A percentile compares a stretch with the other conserved stretches of the same genome.
phyloP scores from a whole-genome alignment of 805 yeast species.

The Candida stauntonica region DNA sequence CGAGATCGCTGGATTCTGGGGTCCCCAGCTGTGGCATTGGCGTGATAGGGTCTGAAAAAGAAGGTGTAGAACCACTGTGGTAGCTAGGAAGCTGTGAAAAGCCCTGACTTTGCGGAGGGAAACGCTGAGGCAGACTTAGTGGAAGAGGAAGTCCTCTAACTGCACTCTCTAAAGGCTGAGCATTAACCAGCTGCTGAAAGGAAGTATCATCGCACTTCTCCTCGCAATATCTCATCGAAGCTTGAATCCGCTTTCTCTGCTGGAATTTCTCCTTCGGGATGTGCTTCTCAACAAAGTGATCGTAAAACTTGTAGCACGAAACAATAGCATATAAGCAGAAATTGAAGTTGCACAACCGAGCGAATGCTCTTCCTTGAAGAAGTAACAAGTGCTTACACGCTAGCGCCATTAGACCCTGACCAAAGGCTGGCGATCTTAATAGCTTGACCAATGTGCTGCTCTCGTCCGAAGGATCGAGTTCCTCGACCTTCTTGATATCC shows the following conservation, averaged over 20 bases:
- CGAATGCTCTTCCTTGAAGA: conserved; percentile 9
- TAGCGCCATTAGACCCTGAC: conserved; percentile 10
- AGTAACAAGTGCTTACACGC: conserved; percentile 13
- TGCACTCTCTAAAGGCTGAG: conserved; percentile 1
- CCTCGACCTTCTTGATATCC: conserved; percentile 12
- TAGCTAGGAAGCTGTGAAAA: too few species aligned
- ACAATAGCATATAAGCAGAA: conserved; percentile 9
- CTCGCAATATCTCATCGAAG: conserved; percentile 3
- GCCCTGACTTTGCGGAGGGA: neutral
- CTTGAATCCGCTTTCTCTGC: conserved; percentile 4
- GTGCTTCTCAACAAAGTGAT: conserved; percentile 5
- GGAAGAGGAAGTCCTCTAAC: too few species aligned
- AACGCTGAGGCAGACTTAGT: neutral
- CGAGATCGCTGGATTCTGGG: too few species aligned
- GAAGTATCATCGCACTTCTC: neutral
- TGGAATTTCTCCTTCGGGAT: conserved; percentile 1
- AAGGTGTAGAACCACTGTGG: too few species aligned
- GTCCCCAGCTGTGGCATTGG: too few species aligned
- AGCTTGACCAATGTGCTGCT: neutral
- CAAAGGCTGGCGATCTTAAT: conserved; percentile 8
- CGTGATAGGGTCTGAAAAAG: too few species aligned
- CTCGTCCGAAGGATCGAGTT: conserved; percentile 10
- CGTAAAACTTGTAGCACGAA: conserved; percentile 12
- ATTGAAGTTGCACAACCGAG: conserved; percentile 7
- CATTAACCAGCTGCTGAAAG: neutral